Evolutionary conservation across 2,329 filamentous ascomycete species (phyloP), one percentile per base, ranked within the genome.

Genomic region (Fusarium piperis): DNA sequence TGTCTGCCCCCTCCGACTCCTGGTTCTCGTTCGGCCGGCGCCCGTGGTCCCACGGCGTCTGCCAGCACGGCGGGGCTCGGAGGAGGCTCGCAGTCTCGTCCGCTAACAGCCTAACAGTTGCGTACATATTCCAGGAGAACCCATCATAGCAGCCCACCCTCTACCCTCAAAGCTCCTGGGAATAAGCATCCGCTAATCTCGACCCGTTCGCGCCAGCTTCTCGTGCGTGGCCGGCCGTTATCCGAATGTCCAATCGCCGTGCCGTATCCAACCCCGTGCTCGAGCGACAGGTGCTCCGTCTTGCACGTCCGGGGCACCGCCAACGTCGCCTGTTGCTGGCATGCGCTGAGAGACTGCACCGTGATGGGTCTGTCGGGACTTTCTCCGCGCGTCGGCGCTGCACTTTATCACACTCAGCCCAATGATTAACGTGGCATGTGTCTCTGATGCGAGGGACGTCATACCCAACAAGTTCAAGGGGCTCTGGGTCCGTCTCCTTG

Each of bases 261-360:
- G 36, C 51, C 71, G 65, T 62, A 72, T 76, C 52, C 36, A 51
- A 71, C 79, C 79, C 75, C 79, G 79, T 81, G 79, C 76, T 70
- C 71, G 65, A 78, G 74, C 73, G 77, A 80, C 76, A 79, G 77
- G 76, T 36, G 68, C 51, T 68, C 68, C 70, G 71, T 67, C 63
- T 72, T 64, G 60, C 62, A 58, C 52, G 55, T 32, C 69, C 59
- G 48, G 48, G 28, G 33, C 39, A 59, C 48, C 56, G 51, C 69
- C 59, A 69, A 59, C 46, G 46, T 68, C 52, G 59, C 41, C 44
- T 70, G 64, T 63, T 32, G 44, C 48, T 51, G 23, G 55, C 51
- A 53, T 68, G 67, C 67, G 36, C 36, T 12, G 44, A 62, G 36
- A 59, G 41, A 67, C 41, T 58, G 58, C 65, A 58, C 58, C 38